Conservation (phyloP, 768 basidiomycete genomes). For the Sarcodon aspratus region DNA sequence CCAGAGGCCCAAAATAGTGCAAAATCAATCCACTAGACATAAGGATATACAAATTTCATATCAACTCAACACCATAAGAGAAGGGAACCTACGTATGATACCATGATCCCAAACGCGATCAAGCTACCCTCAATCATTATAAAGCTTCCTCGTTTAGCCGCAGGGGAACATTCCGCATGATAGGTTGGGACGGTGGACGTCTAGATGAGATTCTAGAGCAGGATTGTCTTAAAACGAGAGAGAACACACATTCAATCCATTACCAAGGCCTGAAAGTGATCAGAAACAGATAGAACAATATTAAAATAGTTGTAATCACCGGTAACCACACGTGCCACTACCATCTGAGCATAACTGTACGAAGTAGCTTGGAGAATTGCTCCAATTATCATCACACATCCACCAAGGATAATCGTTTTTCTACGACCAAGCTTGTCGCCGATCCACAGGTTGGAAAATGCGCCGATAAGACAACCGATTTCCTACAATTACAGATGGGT, state of each 20-base stretch:
- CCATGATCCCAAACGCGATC: slow-evolving; percentile 53
- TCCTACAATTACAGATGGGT: slow-evolving; percentile 25
- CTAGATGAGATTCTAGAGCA: slow-evolving; percentile 13
- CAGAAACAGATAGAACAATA: too few species aligned
- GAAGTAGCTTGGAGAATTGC: slow-evolving; percentile 49
- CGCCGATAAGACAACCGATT: slow-evolving; percentile 54
- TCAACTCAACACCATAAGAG: background rate
- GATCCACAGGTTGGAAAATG: slow-evolving; percentile 49
- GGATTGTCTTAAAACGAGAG: background rate
- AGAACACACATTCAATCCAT: slow-evolving; percentile 42
- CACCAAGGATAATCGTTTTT: slow-evolving; percentile 45
- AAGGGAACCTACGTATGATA: slow-evolving; percentile 24
- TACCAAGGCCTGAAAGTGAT: slow-evolving; percentile 30
- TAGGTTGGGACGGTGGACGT: slow-evolving; percentile 58
- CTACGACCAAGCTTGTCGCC: slow-evolving; percentile 50
- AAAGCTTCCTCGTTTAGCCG: slow-evolving; percentile 44
- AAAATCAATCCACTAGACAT: slow-evolving; percentile 47
- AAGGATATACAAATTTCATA: slow-evolving; percentile 8
- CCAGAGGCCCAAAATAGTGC: slow-evolving; percentile 43
- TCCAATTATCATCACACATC: slow-evolving; percentile 49
- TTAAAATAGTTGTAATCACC: slow-evolving; percentile 8
- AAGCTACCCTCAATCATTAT: slow-evolving; percentile 58
- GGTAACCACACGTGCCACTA: slow-evolving; percentile 48
- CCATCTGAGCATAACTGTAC: slow-evolving; percentile 46
- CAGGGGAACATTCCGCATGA: slow-evolving; percentile 55